Base-by-base conservation (phyloP, 2,329 filamentous ascomycete genomes). In the Sclerotinia spermophila region DNA sequence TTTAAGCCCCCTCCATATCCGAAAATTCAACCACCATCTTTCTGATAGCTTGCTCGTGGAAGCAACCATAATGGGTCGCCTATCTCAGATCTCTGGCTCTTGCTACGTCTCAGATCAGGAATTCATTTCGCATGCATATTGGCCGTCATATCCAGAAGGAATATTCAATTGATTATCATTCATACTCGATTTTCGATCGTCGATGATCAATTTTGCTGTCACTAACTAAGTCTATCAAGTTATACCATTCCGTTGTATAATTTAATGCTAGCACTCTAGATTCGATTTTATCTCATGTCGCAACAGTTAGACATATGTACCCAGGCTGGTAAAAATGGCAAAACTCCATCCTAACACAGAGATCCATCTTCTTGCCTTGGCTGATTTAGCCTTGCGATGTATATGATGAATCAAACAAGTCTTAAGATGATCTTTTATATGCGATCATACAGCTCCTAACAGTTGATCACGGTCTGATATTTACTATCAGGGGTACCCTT, bases 381-480 rank as follows among this genome's bases (percentile, higher is more conserved):
- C 24, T 48, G 19, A 15, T 1, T 11, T 15, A 1, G 4, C 13
- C 11, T 3, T 15, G n/a, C 1, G n/a, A 5, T 53, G 5, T 15
- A 53, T 1, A 15, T 24, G 11, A 24, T 58, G 5, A 35, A 7
- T 24, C 5, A n/a, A 13, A 13, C 2, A 4, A 3, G 2, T 15
- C 11, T 58, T 5, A 0, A 58, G 19, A 10, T 0, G 4, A 38
- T n/a, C 19, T 1, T 30, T 38, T 38, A 58, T 24, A 15, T 35
- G 24, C 5, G 4, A 17, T 24, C 2, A 19, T 6, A 55, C 7
- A 33, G 10, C 17, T 17, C 8, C 51, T 5, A 6, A 56, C 0
- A 17, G 11, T 0, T 0, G 1, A 11, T 33, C 17, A 8, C 6
- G 8, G 30, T 21, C 27, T 11, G 0, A 21, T 1, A 30, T 33